Conservation (phyloP, 352 stramenopile genomes). For the Elongisporangium prolatum region DNA sequence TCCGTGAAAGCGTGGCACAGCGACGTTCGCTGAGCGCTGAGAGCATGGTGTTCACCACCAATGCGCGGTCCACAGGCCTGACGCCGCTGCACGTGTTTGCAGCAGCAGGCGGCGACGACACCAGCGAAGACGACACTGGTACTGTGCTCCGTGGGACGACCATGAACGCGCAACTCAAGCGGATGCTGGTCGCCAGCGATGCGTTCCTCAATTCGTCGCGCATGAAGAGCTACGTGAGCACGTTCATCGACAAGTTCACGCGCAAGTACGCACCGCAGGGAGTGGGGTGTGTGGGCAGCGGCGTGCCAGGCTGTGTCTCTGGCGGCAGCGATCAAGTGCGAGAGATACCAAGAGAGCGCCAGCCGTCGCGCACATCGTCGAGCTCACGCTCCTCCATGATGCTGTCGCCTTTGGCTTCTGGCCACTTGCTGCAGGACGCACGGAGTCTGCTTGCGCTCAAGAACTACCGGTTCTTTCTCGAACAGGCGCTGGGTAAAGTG, state of each 20-base stretch:
- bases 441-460: conserved; percentile 56
- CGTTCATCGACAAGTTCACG: conserved; percentile 47
- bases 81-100: neutral
- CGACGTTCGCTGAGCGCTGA: conserved; percentile 55
- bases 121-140: conserved; percentile 9
- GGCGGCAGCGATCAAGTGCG: neutral
- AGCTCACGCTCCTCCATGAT: conserved; percentile 6
- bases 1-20: conserved; percentile 51
- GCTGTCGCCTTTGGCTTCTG: neutral
- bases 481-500: conserved; percentile 47
- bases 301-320: neutral
- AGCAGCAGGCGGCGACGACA: neutral
- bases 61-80: neutral
- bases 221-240: conserved; percentile 35
- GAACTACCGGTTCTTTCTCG: conserved; percentile 72
- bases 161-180: conserved; percentile 24
- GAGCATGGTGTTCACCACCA: conserved; percentile 21
- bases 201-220: conserved; percentile 32
- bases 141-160: conserved; percentile 12
- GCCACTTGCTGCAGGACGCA: conserved; percentile 27
- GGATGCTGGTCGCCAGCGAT: conserved; percentile 39
- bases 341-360: neutral
- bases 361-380: conserved; percentile 5
- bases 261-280: conserved; percentile 31
- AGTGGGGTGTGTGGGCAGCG: neutral